phyloP scores from a whole-genome alignment of 176 grass and related monocot species.

The Lolium multiflorum region DNA sequence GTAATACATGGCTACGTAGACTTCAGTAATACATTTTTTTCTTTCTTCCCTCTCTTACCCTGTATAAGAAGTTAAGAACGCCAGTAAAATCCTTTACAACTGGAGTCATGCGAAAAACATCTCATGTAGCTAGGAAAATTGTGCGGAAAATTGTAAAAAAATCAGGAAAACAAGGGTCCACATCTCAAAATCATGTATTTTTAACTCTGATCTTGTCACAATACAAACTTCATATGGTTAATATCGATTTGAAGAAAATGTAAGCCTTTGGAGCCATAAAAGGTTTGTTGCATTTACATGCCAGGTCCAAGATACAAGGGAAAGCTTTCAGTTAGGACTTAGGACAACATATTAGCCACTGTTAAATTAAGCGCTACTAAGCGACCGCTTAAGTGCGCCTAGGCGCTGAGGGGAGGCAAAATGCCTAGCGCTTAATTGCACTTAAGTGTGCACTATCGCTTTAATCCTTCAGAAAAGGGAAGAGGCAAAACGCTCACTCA shows the following conservation, averaged over 20 bases:
- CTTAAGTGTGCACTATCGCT: too few species aligned
- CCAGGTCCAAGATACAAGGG: background rate
- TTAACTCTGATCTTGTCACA: slow-evolving; percentile 20
- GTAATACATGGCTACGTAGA: background rate
- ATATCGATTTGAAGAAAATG: background rate
- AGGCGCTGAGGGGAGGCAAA: too few species aligned
- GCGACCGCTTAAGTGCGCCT: too few species aligned
- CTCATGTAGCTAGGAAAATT: background rate
- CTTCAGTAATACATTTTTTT: background rate
- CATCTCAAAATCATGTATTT: slow-evolving; percentile 1
- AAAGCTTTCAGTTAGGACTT: background rate
- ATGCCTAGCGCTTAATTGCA: too few species aligned
- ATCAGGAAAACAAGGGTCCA: background rate
- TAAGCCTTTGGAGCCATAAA: background rate
- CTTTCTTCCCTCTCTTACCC: background rate
- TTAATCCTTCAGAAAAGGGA: too few species aligned
- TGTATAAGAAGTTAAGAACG: background rate
- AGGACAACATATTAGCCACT: too few species aligned
- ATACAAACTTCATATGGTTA: background rate
- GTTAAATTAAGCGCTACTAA: too few species aligned
- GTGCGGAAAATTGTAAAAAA: background rate
- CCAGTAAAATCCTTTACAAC: background rate
- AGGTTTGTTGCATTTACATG: slow-evolving; percentile 15
- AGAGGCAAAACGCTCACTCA: too few species aligned
- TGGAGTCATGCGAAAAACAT: background rate